Base-by-base conservation (phyloP, 2,329 filamentous ascomycete species). In the Chaetomium sp. region DNA sequence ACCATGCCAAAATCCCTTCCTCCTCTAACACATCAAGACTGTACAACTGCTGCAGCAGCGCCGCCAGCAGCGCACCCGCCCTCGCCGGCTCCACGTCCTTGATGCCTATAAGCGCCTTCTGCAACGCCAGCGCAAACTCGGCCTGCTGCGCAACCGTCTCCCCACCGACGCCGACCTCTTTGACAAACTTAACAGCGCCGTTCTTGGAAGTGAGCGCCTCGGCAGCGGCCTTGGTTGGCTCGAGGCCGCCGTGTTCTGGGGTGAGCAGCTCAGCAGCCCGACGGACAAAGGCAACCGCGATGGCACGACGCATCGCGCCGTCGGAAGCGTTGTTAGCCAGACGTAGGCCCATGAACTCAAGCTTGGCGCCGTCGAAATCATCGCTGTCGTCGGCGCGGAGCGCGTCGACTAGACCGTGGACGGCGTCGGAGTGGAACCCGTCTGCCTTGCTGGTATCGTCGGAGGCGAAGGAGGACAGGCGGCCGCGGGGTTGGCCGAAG, bases 271-370 rank as follows among this genome's bases (percentile, higher is more conserved):
- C 86, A 5, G 84, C 80, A 46, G 91, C 87, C 55, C 88, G 86
- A 65, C 88, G 89, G 65, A 89, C 87, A 68, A 97, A 92, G 0
- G 91, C 88, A 2, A 86, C 83, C 2, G 89, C 89, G 32, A 97
- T 86, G 12, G 94, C 91, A 37, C 87, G 86, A 45, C 92, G 88
- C 66, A 97, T 89, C 70, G 94, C 88, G 61, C 86, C 81, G 66
- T 96, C 92, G 1, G 90, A 91, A 2, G 94, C 94, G 66, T 97
- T 90, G 65, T 88, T 89, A 53, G 86, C 87, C 70, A 99, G 89
- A 9, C 92, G 87, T n/a, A 97, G 78, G 47, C 90, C 89, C 76
- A 91, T 95, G 60, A 99, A 88, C 69, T 99, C 94, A 37, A 97
- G 81, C 69, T 92, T 90, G 49, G 83, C 81, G 2, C 78, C 78